Evolutionary conservation across 2,329 filamentous ascomycete genomes (phyloP).

Genomic region (Penicillium corylophilum): DNA sequence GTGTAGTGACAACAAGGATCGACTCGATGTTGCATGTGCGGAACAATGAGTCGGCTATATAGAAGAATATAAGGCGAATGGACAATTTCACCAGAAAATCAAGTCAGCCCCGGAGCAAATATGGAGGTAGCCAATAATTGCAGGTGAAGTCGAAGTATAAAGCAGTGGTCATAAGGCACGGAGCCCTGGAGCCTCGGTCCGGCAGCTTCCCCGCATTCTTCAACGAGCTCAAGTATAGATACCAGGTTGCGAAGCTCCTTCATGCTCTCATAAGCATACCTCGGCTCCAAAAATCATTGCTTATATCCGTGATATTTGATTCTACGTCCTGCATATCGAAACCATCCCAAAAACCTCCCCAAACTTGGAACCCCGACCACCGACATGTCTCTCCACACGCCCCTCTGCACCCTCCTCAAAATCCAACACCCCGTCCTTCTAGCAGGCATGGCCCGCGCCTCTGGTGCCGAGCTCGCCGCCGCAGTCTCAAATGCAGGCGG

Average conservation of each 20-base stretch:
- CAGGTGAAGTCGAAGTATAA: background rate
- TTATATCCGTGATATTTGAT: background rate
- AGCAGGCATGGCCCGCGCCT: conserved; percentile 89
- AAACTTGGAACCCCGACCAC: background rate
- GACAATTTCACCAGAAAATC: background rate
- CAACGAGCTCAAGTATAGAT: conserved; percentile 1
- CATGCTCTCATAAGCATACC: background rate
- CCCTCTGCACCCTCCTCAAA: conserved; percentile 72
- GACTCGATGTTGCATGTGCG: background rate
- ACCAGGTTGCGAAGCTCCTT: background rate
- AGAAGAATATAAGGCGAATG: background rate
- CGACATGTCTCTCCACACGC: conserved; percentile 64
- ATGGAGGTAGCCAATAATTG: background rate
- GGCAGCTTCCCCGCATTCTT: conserved; percentile 16
- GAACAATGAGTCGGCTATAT: background rate
- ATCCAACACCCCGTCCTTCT: conserved; percentile 89
- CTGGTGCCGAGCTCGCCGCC: conserved; percentile 73
- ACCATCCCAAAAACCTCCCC: background rate
- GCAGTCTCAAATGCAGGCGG: conserved; percentile 88
- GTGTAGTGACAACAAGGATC: background rate
- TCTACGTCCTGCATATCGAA: background rate
- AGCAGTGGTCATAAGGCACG: conserved; percentile 4
- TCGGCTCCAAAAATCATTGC: background rate
- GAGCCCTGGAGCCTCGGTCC: conserved; percentile 20
- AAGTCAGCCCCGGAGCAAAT: background rate